A percentile compares a stretch with the other conserved stretches of the same genome.
Evolutionary conservation across 768 basidiomycete species (phyloP).

Genomic region (Pisolithus tinctorius): DNA sequence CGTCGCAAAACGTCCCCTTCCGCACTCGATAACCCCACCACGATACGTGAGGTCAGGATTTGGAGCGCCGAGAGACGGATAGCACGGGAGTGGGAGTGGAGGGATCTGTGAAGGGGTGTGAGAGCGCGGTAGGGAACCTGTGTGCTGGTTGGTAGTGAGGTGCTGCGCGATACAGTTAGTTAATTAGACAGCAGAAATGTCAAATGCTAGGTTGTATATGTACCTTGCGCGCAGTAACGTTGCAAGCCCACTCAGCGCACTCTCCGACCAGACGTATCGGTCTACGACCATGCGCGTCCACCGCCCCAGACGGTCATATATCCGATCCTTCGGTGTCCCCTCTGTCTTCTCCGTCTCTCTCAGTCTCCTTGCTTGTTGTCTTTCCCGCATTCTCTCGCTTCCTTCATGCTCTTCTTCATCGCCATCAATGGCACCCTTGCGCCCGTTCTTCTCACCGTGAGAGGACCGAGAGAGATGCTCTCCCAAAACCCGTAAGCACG

Average conservation of each 20-base stretch:
- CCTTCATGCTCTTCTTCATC: conserved; percentile 27
- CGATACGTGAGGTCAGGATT: conserved; percentile 49
- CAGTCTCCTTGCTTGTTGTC: too few relatives aligned
- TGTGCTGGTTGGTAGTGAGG: too few relatives aligned
- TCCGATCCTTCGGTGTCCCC: conserved; percentile 29
- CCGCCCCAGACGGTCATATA: conserved; percentile 33
- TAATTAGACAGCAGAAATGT: too few relatives aligned
- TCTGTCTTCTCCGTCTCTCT: too few relatives aligned
- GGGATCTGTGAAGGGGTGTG: conserved; percentile 37
- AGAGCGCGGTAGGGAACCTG: too few relatives aligned
- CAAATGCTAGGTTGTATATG: conserved; percentile 1
- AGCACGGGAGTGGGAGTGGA: conserved; percentile 67
- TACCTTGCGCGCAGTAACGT: conserved; percentile 43
- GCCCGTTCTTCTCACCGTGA: too few relatives aligned
- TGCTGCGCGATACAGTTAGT: too few relatives aligned
- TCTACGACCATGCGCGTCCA: conserved; percentile 44
- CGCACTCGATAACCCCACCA: conserved; percentile 34
- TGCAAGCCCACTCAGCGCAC: conserved; percentile 49
- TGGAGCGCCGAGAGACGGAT: conserved; percentile 61
- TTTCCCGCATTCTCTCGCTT: too few relatives aligned
- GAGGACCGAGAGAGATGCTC: conserved; percentile 27
- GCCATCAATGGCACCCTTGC: background rate
- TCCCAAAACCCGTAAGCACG: conserved; percentile 48
- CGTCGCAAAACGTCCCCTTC: conserved; percentile 51
- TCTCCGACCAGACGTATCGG: conserved; percentile 54